phyloP scores from a whole-genome alignment of 345 rosid genomes.

The Brassica nigra region DNA sequence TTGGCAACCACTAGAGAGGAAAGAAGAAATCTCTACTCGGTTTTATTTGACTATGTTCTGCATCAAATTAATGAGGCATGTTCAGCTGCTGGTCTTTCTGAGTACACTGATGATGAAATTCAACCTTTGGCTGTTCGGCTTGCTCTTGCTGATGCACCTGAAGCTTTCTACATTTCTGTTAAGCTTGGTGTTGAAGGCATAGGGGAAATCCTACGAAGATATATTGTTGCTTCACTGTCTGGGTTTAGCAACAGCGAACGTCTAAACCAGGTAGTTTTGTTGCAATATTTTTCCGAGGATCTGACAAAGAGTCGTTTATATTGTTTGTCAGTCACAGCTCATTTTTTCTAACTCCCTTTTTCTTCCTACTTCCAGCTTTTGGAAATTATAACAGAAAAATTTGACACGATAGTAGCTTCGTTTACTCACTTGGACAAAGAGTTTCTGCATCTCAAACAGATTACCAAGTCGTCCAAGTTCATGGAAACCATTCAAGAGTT shows the following conservation, averaged over 20 bases:
- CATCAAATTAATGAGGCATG: slow-evolving; percentile 87
- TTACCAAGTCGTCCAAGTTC: slow-evolving; percentile 71
- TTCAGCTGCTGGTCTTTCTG: slow-evolving; percentile 76
- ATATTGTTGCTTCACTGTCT: slow-evolving; percentile 75
- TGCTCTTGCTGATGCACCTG: slow-evolving; percentile 89
- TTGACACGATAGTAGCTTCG: slow-evolving; percentile 72
- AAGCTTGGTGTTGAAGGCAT: slow-evolving; percentile 95
- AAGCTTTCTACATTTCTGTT: slow-evolving; percentile 92
- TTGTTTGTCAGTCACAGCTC: slow-evolving; percentile 11
- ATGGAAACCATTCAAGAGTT: slow-evolving; percentile 52
- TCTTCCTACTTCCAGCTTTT: slow-evolving; percentile 61
- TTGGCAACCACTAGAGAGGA: slow-evolving; percentile 83
- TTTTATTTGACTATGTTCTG: slow-evolving; percentile 84
- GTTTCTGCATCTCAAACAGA: slow-evolving; percentile 75
- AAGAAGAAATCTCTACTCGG: slow-evolving; percentile 81
- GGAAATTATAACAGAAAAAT: slow-evolving; percentile 75
- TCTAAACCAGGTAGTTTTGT: slow-evolving; percentile 63
- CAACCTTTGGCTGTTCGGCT: slow-evolving; percentile 80
- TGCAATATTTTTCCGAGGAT: slow-evolving; percentile 19
- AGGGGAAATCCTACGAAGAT: slow-evolving; percentile 89
- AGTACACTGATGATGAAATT: slow-evolving; percentile 81
- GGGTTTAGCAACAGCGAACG: slow-evolving; percentile 88
- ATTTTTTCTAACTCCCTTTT: slow-evolving; percentile 21
- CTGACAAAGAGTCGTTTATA: slow-evolving; percentile 1
- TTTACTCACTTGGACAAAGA: slow-evolving; percentile 88